Evolutionary conservation across 2,329 filamentous ascomycete genomes (phyloP).

Genomic region (Helicocarpus griseus): DNA sequence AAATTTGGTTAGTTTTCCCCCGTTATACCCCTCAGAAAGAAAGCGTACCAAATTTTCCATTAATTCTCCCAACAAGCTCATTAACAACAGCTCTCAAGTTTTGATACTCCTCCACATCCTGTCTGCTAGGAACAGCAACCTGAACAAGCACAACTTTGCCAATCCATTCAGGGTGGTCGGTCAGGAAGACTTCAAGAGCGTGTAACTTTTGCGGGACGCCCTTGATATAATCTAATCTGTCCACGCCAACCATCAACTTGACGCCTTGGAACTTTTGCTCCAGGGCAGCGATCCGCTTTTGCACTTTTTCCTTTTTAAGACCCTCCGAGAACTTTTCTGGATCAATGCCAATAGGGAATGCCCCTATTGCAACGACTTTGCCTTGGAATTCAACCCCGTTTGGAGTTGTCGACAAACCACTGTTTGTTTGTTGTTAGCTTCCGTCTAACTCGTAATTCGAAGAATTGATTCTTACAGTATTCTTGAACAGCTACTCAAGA

Average conservation of each 20-base stretch:
- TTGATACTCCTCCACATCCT: slow-evolving; percentile 97
- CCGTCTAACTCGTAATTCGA: slow-evolving; percentile 6
- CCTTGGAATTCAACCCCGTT: slow-evolving; percentile 88
- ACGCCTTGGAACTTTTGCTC: slow-evolving; percentile 89
- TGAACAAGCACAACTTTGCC: slow-evolving; percentile 95
- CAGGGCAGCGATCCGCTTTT: slow-evolving; percentile 75
- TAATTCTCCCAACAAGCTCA: slow-evolving; percentile 92
- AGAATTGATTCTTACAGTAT: slow-evolving; percentile 54
- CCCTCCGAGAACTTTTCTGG: slow-evolving; percentile 92
- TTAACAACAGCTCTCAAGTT: slow-evolving; percentile 93
- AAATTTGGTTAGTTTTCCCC: background rate
- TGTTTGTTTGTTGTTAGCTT: slow-evolving; percentile 12
- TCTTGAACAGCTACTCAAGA: slow-evolving; percentile 90
- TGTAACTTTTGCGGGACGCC: slow-evolving; percentile 96
- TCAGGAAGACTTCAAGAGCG: slow-evolving; percentile 90
- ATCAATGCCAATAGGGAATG: slow-evolving; percentile 96
- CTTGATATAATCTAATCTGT: slow-evolving; percentile 97
- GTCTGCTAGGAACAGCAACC: slow-evolving; percentile 85
- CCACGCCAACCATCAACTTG: slow-evolving; percentile 93
- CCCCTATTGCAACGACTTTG: slow-evolving; percentile 81
- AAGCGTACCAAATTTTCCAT: slow-evolving; percentile 69
- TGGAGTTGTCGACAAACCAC: slow-evolving; percentile 59
- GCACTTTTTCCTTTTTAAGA: slow-evolving; percentile 72
- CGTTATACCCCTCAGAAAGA: background rate
- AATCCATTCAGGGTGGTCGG: slow-evolving; percentile 95